Base-by-base conservation (phyloP, 495 filamentous ascomycete species). In the Usnea hakonensis region DNA sequence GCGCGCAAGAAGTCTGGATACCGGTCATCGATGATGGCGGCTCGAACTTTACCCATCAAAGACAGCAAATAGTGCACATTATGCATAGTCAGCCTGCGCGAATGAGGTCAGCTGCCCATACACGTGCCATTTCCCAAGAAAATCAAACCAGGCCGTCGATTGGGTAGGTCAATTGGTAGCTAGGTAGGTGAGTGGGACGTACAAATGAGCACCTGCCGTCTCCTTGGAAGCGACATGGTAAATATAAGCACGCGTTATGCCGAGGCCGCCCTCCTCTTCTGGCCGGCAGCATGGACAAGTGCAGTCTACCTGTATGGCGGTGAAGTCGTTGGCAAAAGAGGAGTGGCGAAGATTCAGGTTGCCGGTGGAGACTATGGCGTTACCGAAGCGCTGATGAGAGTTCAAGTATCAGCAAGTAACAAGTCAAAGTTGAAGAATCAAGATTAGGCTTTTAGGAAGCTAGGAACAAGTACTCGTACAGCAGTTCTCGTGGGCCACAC, bases 401-500 rank as follows among this genome's bases (percentile, higher is more conserved):
- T 13, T n/a, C 13, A 2, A 19, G 38, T 50, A 48, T 33, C 48
- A 43, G 28, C 14, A 26, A 21, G 48, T n/a, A n/a, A n/a, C n/a
- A n/a, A n/a, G n/a, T n/a, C n/a, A n/a, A n/a, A n/a, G n/a, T n/a
- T n/a, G n/a, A n/a, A n/a, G n/a, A n/a, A n/a, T n/a, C n/a, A n/a
- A n/a, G n/a, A n/a, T n/a, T n/a, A n/a, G n/a, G n/a, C n/a, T n/a
- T n/a, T 32, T 9, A 21, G 17, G 21, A 6, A n/a, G 7, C n/a
- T 44, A 28, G 44, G 16, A 53, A 17, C 19, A 55, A 37, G 28
- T 16, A 28, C 26, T 41, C 36, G 68, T 76, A 83, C 85, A 16
- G 95, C 94, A 30, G 94, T 97, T 44, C 94, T 81, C 30, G 94
- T 98, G 10, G 93, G 95, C 95, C 95, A 98, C 8, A 97, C 94